Base-by-base conservation (phyloP, 2,329 filamentous ascomycete species). In the Claviceps arundinis region DNA sequence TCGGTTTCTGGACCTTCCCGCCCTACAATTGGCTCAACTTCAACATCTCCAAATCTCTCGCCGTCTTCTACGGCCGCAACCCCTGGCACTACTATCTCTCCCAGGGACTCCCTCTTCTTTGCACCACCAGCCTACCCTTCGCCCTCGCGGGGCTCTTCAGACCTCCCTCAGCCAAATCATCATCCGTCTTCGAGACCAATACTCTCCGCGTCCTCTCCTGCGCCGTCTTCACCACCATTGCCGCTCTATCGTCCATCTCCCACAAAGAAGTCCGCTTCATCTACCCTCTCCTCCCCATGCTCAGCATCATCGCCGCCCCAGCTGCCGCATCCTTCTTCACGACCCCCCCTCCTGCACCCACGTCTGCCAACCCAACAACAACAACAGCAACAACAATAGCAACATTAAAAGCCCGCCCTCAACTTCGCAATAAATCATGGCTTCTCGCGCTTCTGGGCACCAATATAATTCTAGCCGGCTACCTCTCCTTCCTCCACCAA, bases 231-330 rank as follows among this genome's bases (percentile, higher is more conserved):
- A 67, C 80, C 34, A 85, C 84, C 53, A 69, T 86, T 9, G 64
- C 70, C 1, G 66, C 73, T 2, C 76, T 97, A 37, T 95, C 88
- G 1, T 63, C 87, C 47, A 87, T 97, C 58, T 82, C 89, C 1
- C 93, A 98, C 71, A 98, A 98, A 67, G 93, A 98, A 74, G 87
- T 95, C 60, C 88, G 93, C 61, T 98, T 98, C 72, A 87, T 97
- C 58, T 95, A 95, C 62, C 91, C 93, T 1, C 77, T 98, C 17
- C 77, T 97, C 1, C 91, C 93, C 1, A 77, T 84, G n/a, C 76
- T 98, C 6, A 88, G 93, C 64, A 72, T 95, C 56, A 73, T 97
- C 41, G 81, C 87, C 1, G 88, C 89, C 0, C 78, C 81, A 0
- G 75, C 81, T 2, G 68, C 87, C 16, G 72, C 78, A 2, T 66